Evolutionary conservation across 2,329 filamentous ascomycete genomes (phyloP), one percentile per base, ranked within the genome.

Genomic region (Herpotrichia juniperi): DNA sequence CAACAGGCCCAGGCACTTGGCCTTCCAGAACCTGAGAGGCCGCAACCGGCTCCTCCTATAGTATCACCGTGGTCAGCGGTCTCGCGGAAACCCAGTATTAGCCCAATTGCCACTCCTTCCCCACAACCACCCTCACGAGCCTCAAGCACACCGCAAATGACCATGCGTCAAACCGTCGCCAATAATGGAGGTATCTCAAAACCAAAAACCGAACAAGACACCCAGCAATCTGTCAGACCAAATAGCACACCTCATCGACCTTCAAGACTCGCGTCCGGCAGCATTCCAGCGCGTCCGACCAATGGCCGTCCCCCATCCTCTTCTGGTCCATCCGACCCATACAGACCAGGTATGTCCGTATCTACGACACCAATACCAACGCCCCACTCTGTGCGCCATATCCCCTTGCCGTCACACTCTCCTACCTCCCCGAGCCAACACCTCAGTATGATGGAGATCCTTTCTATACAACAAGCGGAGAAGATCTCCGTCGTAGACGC

Each of bases 361-460:
- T 66, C 71, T 37, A 60, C 69, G 30, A 61, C 72, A 47, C 71
- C 67, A 3, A 69, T 71, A 46, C 61, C 61, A 62, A 68, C 61
- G 46, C 77, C 64, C 56, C 81, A 73, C 52, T 81, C 74, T 43
- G 79, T 79, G 50, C 77, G 74, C 28, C 81, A 81, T 61, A 74
- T 69, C 48, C 73, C 66, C 17, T 58, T 84, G 77, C 26, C 88
- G 82, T 76, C 83, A 3, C 79, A 84, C 14, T 80, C 82, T 17
- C 87, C 85, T 48, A 78, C 83, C 1, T 88, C 90, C 48, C 82
- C 84, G 1, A 80, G 82, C 2, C 74, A 88, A 3, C 88, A 90
- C 2, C 77, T 92, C 11, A 92, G 88, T 28, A 88, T 99, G 77
- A 85, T 87, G 14, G 91, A 96, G 60, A 99, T 99, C 51, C 88